Conservation (phyloP, 805 yeast genomes). For the Metschnikowia lochheadii region DNA sequence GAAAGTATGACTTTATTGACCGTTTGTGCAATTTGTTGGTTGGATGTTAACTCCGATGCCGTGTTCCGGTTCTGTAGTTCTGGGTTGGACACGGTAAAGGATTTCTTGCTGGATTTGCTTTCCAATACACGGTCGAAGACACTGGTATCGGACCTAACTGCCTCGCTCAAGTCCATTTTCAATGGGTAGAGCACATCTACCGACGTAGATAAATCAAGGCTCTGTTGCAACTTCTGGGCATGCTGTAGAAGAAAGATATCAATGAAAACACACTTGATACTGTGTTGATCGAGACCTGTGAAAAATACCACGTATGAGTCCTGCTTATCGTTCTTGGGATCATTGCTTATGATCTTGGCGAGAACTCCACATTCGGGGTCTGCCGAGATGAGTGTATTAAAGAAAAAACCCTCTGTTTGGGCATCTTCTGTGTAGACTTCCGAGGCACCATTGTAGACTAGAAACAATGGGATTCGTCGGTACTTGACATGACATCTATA, state of each 20-base stretch:
- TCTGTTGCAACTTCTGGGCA: constrained; percentile 4
- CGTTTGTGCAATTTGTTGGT: constrained; percentile 31
- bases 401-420: constrained; percentile 14
- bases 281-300: constrained; percentile 13
- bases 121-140: constrained; percentile 36
- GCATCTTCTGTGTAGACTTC: constrained; percentile 12
- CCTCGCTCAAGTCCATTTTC: constrained; percentile 1
- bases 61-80: constrained; percentile 7
- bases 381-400: constrained; percentile 3
- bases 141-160: constrained; percentile 17
- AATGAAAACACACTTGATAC: constrained; percentile 17
- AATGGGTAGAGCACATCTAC: constrained; percentile 7
- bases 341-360: constrained; percentile 4
- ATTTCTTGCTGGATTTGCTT: constrained; percentile 18
- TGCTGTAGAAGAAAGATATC: constrained; percentile 18
- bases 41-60: constrained; percentile 19
- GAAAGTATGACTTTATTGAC: constrained; percentile 35
- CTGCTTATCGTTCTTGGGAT: background rate
- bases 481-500: constrained; percentile 9
- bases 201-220: background rate
- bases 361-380: constrained; percentile 8
- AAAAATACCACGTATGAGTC: constrained; percentile 24
- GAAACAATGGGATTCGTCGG: constrained; percentile 13
- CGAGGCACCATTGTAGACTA: constrained; percentile 16
- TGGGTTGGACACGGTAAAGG: constrained; percentile 9